These are phyloP conservation scores for Vachellia pachyceras DNA, from an alignment of 306 rosid species.

Conservation along the genomic window DNA sequence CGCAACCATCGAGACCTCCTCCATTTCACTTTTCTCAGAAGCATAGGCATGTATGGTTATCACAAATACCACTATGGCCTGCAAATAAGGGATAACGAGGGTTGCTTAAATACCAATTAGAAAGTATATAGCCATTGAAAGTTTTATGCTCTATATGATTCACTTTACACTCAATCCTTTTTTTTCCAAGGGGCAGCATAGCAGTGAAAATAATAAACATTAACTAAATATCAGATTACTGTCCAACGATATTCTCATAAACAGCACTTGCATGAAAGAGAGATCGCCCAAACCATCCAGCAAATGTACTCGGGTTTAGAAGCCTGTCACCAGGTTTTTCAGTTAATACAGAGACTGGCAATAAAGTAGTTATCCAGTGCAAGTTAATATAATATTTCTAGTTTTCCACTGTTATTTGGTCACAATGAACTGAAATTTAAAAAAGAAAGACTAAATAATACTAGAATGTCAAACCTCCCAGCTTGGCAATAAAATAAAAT, in stretches of 20 bases:
- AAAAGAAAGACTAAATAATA: conserved; percentile 27
- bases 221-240: conserved; percentile 22
- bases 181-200: neutral
- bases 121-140: conserved; percentile 29
- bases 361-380: conserved; percentile 9
- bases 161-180: conserved; percentile 22
- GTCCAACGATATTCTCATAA: conserved; percentile 27
- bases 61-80: conserved; percentile 87
- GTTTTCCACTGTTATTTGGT: conserved; percentile 15
- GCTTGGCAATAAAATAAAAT: conserved; percentile 99
- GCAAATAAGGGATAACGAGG: conserved; percentile 37
- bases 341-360: conserved; percentile 32
- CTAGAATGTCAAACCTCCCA: conserved; percentile 70
- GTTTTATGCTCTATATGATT: conserved; percentile 18
- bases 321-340: conserved; percentile 63
- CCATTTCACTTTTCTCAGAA: conserved; percentile 91
- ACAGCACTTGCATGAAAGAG: conserved; percentile 87
- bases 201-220: conserved; percentile 29
- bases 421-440: conserved; percentile 12
- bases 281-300: conserved; percentile 99
- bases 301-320: conserved; percentile 96
- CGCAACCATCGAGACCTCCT: conserved; percentile 92
- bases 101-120: conserved; percentile 28
- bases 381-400: conserved; percentile 28
- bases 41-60: conserved; percentile 93